phyloP scores from a whole-genome alignment of 192 early-diverging fungal genomes.

The Backusella mclennaniae region DNA sequence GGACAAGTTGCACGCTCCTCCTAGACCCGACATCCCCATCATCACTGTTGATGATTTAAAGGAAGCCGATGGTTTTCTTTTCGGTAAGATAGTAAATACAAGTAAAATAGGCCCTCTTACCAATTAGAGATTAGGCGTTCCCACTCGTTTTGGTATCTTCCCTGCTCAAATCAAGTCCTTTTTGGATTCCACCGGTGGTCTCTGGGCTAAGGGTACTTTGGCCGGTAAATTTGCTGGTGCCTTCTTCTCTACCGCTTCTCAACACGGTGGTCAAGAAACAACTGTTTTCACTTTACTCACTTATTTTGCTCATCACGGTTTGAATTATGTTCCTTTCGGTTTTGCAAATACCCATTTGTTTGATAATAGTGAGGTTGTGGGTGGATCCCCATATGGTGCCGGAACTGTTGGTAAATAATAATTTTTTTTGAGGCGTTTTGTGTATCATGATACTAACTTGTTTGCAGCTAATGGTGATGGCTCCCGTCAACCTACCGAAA shows the following conservation, averaged over 20 bases:
- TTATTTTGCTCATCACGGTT: constrained; percentile 72
- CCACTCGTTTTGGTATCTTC: constrained; percentile 64
- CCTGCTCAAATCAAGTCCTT: constrained; percentile 78
- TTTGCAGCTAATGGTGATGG: constrained; percentile 58
- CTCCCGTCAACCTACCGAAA: constrained; percentile 58
- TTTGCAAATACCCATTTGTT: constrained; percentile 46
- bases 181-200: constrained; percentile 24
- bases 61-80: constrained; percentile 53
- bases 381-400: constrained; percentile 26
- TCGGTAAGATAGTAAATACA: constrained; percentile 38
- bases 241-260: constrained; percentile 72
- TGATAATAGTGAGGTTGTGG: constrained; percentile 36
- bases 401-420: constrained; percentile 21
- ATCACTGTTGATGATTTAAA: constrained; percentile 37
- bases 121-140: constrained; percentile 35
- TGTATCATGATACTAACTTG: background rate
- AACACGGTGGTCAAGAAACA: constrained; percentile 80
- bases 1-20: constrained; percentile 49
- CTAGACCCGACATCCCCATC: constrained; percentile 46
- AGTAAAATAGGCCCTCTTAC: background rate
- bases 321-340: constrained; percentile 74
- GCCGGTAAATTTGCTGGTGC: constrained; percentile 69
- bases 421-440: background rate
- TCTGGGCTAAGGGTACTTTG: constrained; percentile 52
- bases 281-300: constrained; percentile 63